Evolutionary conservation across 768 basidiomycete genomes (phyloP).

Genomic region (Mycena epipterygia): DNA sequence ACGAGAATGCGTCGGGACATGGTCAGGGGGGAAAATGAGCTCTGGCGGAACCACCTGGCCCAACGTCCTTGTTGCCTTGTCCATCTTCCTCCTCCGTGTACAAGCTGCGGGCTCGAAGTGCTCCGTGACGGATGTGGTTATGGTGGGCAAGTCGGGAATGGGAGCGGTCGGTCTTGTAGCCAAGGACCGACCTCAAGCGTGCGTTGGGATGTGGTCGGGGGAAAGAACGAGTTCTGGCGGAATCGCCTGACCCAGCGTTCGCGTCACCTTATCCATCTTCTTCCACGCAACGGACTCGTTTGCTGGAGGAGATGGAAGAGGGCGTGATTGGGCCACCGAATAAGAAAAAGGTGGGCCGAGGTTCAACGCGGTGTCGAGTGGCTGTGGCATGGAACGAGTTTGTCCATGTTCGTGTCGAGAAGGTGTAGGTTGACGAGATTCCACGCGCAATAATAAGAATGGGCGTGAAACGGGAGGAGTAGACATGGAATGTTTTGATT

Average conservation of each 20-base stretch:
- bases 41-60: background rate
- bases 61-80: background rate
- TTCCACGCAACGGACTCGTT: background rate
- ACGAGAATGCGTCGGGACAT: background rate
- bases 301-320: background rate
- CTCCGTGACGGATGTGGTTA: too few relatives aligned
- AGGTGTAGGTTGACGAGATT: background rate
- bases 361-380: background rate
- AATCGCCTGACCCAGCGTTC: background rate
- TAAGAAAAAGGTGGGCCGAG: background rate
- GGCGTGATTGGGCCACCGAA: background rate
- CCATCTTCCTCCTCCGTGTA: background rate
- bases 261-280: background rate
- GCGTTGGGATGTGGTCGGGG: background rate
- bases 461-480: slow-evolving; percentile 8
- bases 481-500: background rate
- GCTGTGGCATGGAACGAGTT: background rate
- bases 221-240: background rate
- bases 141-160: background rate
- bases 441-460: background rate
- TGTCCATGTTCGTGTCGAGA: background rate
- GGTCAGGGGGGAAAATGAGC: background rate
- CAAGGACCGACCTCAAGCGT: background rate
- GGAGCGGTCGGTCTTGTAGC: background rate
- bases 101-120: background rate